A percentile compares a stretch with the other conserved stretches of the same genome.
phyloP scores from a whole-genome alignment of 805 yeast genomes.

The Kodamaea hsintzibuensis region DNA sequence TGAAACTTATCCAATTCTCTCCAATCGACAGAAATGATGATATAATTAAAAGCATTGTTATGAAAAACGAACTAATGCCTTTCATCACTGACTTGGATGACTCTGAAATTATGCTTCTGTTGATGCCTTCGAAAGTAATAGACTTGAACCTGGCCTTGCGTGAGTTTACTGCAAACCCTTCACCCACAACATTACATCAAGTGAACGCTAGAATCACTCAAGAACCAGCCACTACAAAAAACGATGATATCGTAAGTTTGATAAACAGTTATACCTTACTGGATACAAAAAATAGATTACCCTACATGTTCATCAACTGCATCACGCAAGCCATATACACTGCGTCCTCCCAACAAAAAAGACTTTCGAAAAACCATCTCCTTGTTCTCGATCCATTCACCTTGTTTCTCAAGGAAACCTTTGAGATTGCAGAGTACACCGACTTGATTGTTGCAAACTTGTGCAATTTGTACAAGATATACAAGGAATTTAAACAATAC shows the following conservation, averaged over 20 bases:
- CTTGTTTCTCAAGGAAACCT: constrained; percentile 6
- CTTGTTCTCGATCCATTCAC: constrained; percentile 12
- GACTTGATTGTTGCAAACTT: neutral
- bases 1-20: constrained; percentile 7
- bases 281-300: neutral
- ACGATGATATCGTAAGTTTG: constrained; percentile 4
- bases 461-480: constrained; percentile 6
- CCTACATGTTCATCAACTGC: constrained; percentile 3
- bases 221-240: neutral
- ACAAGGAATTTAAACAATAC: constrained; percentile 25
- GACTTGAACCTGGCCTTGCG: constrained; percentile 1
- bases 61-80: neutral
- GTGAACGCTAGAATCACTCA: neutral
- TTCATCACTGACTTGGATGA: constrained; percentile 3
- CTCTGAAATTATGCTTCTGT: neutral
- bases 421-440: neutral
- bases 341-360: constrained; percentile 5
- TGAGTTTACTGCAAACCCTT: neutral
- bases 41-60: neutral
- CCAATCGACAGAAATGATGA: neutral
- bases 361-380: constrained; percentile 12
- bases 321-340: neutral
- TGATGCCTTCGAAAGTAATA: neutral
- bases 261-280: constrained; percentile 3
- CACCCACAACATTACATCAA: neutral